phyloP scores from a whole-genome alignment of 208 protist genomes.

The Acanthamoeba quina region DNA sequence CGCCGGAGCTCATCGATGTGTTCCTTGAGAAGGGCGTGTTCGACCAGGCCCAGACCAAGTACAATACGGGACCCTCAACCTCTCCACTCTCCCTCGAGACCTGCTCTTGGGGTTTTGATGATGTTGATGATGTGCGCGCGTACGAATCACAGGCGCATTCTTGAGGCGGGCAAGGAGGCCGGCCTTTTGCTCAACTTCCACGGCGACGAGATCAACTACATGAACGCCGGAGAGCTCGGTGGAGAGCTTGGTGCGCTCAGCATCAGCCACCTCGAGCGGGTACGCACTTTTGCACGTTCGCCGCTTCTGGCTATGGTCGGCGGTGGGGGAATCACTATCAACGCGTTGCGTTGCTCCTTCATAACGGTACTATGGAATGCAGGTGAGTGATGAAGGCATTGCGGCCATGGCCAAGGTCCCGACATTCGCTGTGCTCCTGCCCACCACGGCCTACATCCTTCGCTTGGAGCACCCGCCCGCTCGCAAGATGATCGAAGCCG shows the following conservation, averaged over 20 bases:
- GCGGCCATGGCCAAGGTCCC: slow-evolving; percentile 85
- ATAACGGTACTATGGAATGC: background rate
- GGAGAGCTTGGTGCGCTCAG: slow-evolving; percentile 88
- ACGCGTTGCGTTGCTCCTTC: background rate
- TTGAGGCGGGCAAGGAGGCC: slow-evolving; percentile 87
- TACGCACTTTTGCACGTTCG: slow-evolving; percentile 40
- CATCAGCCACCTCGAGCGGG: slow-evolving; percentile 90
- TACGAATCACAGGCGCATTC: slow-evolving; percentile 79
- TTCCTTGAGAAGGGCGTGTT: slow-evolving; percentile 91
- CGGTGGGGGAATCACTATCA: too few species aligned
- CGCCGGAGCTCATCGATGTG: slow-evolving; percentile 89
- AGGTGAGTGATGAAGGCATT: slow-evolving; percentile 88
- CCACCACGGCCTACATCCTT: slow-evolving; percentile 92
- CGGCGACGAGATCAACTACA: slow-evolving; percentile 90
- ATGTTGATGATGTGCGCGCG: background rate
- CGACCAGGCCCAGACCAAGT: slow-evolving; percentile 78
- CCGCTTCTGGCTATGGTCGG: too few species aligned
- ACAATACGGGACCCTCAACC: too few species aligned
- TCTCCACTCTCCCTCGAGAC: background rate
- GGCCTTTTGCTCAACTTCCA: slow-evolving; percentile 92
- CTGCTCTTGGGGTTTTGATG: background rate
- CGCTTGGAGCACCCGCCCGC: slow-evolving; percentile 90
- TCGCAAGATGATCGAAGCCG: slow-evolving; percentile 88
- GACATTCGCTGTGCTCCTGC: slow-evolving; percentile 90
- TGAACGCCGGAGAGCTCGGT: slow-evolving; percentile 88